phyloP scores from a whole-genome alignment of 1,284 basidiomycete species.

The Sporisorium exsertum region DNA sequence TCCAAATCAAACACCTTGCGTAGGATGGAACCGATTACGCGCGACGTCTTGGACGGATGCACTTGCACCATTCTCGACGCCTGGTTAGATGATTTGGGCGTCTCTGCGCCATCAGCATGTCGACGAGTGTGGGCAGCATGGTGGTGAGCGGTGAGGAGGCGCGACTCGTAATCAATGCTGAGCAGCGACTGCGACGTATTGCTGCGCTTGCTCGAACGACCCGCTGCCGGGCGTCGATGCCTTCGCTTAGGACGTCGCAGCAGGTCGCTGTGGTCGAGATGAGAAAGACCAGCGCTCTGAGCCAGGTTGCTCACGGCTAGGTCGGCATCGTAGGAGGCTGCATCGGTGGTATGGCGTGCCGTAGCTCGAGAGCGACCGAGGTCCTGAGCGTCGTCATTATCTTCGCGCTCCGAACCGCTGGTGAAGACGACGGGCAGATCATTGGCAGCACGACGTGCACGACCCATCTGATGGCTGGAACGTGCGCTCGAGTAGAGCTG shows the following conservation, averaged over 20 bases:
- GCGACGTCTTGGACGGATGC: slow-evolving; percentile 38
- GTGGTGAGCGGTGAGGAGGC: slow-evolving; percentile 9
- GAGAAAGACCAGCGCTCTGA: slow-evolving; percentile 44
- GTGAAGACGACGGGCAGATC: slow-evolving; percentile 36
- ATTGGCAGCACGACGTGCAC: slow-evolving; percentile 7
- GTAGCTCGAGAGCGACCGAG: slow-evolving; percentile 3
- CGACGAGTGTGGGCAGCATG: slow-evolving; percentile 3
- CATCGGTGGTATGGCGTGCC: slow-evolving; percentile 6
- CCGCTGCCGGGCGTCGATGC: slow-evolving; percentile 37
- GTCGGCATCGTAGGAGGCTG: slow-evolving; percentile 23
- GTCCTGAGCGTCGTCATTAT: not conserved
- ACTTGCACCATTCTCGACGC: slow-evolving; percentile 19
- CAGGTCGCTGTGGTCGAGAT: slow-evolving; percentile 21
- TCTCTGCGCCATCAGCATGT: slow-evolving; percentile 22
- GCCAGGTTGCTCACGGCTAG: slow-evolving; percentile 45
- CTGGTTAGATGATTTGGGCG: slow-evolving; percentile 19
- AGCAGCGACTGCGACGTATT: slow-evolving; percentile 46
- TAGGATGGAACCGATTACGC: slow-evolving; percentile 45
- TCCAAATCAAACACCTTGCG: slow-evolving; percentile 49
- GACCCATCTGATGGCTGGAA: slow-evolving; percentile 27
- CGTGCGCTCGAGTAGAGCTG: slow-evolving; percentile 42
- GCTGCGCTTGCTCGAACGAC: slow-evolving; percentile 50
- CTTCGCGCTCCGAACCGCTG: slow-evolving; percentile 34
- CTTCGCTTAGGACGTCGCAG: slow-evolving; percentile 43
- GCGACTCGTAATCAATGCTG: slow-evolving; percentile 37